These are phyloP conservation scores for Cutaneotrichosporon dermatis DNA, from an alignment of 1,284 basidiomycete species.

Conservation along the genomic window DNA sequence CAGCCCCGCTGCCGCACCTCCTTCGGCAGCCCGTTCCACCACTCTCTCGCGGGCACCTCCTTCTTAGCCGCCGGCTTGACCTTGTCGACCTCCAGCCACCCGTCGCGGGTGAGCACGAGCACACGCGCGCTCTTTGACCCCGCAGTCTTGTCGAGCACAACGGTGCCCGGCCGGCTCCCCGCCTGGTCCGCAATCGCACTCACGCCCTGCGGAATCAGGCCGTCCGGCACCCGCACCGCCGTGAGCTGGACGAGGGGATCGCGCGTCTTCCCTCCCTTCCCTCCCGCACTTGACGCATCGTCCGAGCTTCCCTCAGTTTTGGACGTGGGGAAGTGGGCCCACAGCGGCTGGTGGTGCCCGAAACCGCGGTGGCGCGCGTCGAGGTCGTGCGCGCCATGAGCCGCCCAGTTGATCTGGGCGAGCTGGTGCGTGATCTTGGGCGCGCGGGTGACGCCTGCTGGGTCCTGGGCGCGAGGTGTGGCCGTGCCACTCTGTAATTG, in stretches of 20 bases:
- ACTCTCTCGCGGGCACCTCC: slow-evolving; percentile 53
- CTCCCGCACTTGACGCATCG: too few relatives aligned
- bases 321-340: slow-evolving; percentile 27
- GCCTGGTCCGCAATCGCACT: slow-evolving; percentile 12
- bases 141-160: slow-evolving; percentile 51
- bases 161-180: slow-evolving; percentile 12
- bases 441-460: slow-evolving; percentile 54
- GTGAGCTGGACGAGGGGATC: slow-evolving; percentile 15
- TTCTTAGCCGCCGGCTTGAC: slow-evolving; percentile 60
- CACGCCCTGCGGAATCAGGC: background rate
- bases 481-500: slow-evolving; percentile 59
- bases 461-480: slow-evolving; percentile 52
- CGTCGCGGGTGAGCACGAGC: slow-evolving; percentile 52
- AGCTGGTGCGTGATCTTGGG: slow-evolving; percentile 60
- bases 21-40: slow-evolving; percentile 59
- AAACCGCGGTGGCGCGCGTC: slow-evolving; percentile 62
- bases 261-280: background rate
- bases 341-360: slow-evolving; percentile 61
- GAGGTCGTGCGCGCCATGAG: slow-evolving; percentile 59
- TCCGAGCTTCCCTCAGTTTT: background rate
- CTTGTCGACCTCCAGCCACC: slow-evolving; percentile 54
- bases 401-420: slow-evolving; percentile 59
- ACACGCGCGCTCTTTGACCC: slow-evolving; percentile 44
- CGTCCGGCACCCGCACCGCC: background rate
- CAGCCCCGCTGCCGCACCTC: slow-evolving; percentile 17